Evolutionary conservation across 345 rosid species (phyloP).

Genomic region (Luvunga scandens): DNA sequence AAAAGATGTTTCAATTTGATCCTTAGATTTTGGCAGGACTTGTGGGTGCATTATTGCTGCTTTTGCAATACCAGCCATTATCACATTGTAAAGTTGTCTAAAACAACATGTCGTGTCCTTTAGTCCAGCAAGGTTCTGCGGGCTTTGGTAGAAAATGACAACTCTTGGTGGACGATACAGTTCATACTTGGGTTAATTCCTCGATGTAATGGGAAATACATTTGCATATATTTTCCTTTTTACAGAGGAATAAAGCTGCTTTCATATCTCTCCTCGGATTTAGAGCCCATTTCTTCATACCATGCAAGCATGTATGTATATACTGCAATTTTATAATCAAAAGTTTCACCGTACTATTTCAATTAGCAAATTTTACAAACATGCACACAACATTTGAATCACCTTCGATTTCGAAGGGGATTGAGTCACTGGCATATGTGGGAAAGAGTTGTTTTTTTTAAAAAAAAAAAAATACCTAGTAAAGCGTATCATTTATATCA

Average conservation of each 20-base stretch:
- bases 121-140: neutral
- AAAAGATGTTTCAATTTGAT: neutral
- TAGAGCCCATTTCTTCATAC: neutral
- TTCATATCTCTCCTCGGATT: neutral
- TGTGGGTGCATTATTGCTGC: constrained; percentile 14
- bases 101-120: constrained; percentile 1
- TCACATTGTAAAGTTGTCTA: constrained; percentile 17
- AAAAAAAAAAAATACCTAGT: no score
- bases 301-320: no score
- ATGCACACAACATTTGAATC: no score
- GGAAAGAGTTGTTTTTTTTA: no score
- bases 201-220: constrained; percentile 5
- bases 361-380: no score
- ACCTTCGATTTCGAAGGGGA: no score
- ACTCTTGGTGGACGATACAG: constrained; percentile 1
- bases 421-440: no score
- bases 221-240: neutral
- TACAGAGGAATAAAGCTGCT: constrained; percentile 29
- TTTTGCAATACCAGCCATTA: constrained; percentile 10
- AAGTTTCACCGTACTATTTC: no score
- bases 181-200: constrained; percentile 4
- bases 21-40: constrained; percentile 8
- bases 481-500: no score
- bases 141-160: neutral
- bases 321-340: no score